phyloP scores from a whole-genome alignment of 164 flowering plant genomes.

The Berberis vulgaris region DNA sequence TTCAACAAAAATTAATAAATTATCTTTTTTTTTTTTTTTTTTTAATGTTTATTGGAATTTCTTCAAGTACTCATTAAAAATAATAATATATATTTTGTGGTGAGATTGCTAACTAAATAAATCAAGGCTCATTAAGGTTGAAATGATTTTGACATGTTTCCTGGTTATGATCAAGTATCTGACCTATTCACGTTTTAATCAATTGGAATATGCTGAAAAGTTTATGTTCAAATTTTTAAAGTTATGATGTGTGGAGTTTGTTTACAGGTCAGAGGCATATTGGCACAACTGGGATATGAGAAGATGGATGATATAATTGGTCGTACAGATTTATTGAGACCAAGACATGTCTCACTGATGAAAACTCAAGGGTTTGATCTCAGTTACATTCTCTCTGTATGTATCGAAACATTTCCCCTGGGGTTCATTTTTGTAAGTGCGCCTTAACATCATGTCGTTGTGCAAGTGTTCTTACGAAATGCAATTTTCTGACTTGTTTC shows the following conservation, averaged over 20 bases:
- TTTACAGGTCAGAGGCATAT: slow-evolving; percentile 75
- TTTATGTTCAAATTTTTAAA: not conserved
- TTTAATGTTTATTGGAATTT: too few species aligned
- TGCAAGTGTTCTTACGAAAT: not conserved
- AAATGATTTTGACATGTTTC: too few species aligned
- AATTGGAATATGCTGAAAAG: not conserved
- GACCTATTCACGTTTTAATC: not conserved
- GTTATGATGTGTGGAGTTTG: not conserved
- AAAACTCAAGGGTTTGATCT: slow-evolving; percentile 98
- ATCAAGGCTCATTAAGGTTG: too few species aligned
- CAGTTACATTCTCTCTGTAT: slow-evolving; percentile 69
- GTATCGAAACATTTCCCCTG: slow-evolving; percentile 14
- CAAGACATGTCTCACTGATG: slow-evolving; percentile 68
- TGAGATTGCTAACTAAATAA: too few species aligned
- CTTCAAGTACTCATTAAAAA: too few species aligned
- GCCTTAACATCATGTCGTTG: not conserved
- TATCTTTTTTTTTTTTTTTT: too few species aligned
- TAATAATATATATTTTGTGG: too few species aligned
- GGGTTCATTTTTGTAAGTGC: not conserved
- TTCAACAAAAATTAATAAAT: too few species aligned
- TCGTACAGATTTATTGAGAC: slow-evolving; percentile 66
- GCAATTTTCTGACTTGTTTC: slow-evolving; percentile 4
- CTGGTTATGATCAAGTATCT: too few species aligned
- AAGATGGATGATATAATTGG: slow-evolving; percentile 93
- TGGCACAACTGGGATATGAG: slow-evolving; percentile 89